A percentile compares a stretch with the other conserved stretches of the same genome.
Evolutionary conservation across 495 filamentous ascomycete species (phyloP).

Genomic region (Acidiella bohemica): DNA sequence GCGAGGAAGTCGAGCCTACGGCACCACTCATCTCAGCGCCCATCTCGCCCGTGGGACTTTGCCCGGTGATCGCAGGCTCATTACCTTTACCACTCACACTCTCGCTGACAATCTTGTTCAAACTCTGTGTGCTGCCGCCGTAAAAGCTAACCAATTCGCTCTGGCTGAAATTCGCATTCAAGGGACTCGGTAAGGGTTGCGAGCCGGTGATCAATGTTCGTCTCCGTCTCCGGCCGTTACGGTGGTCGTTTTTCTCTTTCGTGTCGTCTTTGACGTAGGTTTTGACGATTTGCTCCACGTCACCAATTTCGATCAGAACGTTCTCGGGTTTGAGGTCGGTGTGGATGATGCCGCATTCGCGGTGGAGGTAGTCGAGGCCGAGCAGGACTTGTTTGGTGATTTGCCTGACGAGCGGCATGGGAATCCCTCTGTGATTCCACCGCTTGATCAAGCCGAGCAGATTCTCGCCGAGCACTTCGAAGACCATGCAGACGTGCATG

Average conservation of each 20-base stretch:
- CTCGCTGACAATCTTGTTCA: conserved; percentile 73
- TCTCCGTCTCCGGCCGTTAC: conserved; percentile 83
- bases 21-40: conserved; percentile 37
- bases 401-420: conserved; percentile 90
- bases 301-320: conserved; percentile 96
- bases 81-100: conserved; percentile 52
- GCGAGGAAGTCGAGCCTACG: conserved; percentile 20
- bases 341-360: conserved; percentile 98
- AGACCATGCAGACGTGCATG: conserved; percentile 97
- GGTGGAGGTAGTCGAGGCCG: conserved; percentile 88
- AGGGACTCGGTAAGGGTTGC: conserved; percentile 86
- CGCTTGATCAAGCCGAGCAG: conserved; percentile 89
- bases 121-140: conserved; percentile 53
- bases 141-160: conserved; percentile 45
- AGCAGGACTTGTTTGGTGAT: conserved; percentile 97
- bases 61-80: conserved; percentile 22
- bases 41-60: conserved; percentile 19
- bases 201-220: conserved; percentile 94
- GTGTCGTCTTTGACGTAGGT: conserved; percentile 83
- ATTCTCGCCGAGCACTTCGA: conserved; percentile 95
- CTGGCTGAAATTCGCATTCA: conserved; percentile 80
- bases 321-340: conserved; percentile 98
- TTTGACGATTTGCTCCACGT: conserved; percentile 94
- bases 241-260: conserved; percentile 70
- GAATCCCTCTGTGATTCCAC: conserved; percentile 95